Evolutionary conservation across 2,329 filamentous ascomycete genomes (phyloP).

Genomic region (Pseudocercospora eumusae): DNA sequence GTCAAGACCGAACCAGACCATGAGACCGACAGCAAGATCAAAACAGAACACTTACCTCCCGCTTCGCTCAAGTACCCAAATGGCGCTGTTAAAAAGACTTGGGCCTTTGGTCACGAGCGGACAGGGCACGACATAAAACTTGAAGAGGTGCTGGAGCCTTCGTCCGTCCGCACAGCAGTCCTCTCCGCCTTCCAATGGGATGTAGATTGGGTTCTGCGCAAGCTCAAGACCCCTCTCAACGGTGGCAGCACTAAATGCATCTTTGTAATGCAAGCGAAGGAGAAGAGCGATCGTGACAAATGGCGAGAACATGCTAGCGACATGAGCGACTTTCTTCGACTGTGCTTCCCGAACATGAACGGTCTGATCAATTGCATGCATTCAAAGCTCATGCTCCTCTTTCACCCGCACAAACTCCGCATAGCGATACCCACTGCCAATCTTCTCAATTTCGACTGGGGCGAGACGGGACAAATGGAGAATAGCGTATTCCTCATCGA

Average conservation of each 20-base stretch:
- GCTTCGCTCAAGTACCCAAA: conserved; percentile 49
- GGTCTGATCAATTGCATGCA: conserved; percentile 77
- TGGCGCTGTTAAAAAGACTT: conserved; percentile 80
- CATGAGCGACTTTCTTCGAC: conserved; percentile 52
- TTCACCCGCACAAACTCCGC: conserved; percentile 70
- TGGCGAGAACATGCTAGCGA: conserved; percentile 35
- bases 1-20: conserved; percentile 21
- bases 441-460: conserved; percentile 84
- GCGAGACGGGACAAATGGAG: conserved; percentile 79
- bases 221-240: conserved; percentile 62
- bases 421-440: conserved; percentile 88
- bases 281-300: conserved; percentile 43
- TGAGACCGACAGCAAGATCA: neutral
- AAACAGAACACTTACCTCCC: conserved; percentile 8
- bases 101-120: conserved; percentile 64
- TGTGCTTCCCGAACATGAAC: conserved; percentile 81
- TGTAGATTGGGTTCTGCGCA: conserved; percentile 68
- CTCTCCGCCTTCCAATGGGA: conserved; percentile 89
- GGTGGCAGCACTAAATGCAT: conserved; percentile 54
- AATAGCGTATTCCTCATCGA: conserved; percentile 93
- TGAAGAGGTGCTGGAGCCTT: conserved; percentile 78
- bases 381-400: conserved; percentile 90
- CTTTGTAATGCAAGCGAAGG: conserved; percentile 62
- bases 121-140: conserved; percentile 75
- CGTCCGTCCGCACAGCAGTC: conserved; percentile 71